These are phyloP conservation scores for Ustilago esculenta DNA, from an alignment of 1,284 basidiomycete genomes.

Conservation along the genomic window DNA sequence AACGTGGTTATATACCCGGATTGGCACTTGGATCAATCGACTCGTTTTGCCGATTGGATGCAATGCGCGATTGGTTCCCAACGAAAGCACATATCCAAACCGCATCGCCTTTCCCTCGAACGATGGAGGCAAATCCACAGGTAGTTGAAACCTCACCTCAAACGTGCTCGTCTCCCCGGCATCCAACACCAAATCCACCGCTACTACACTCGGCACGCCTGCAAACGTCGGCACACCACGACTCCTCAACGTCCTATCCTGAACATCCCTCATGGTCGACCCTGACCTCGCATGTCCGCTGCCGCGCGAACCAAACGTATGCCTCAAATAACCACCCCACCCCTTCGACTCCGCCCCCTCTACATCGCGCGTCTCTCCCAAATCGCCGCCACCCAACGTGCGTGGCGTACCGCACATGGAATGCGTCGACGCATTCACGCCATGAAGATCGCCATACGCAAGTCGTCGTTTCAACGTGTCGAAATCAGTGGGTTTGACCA, in stretches of 20 bases:
- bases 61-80: slow-evolving; percentile 83
- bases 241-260: slow-evolving; percentile 60
- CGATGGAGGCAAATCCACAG: slow-evolving; percentile 84
- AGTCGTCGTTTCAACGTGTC: slow-evolving; percentile 66
- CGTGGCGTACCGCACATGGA: slow-evolving; percentile 41
- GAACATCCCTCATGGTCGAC: slow-evolving; percentile 74
- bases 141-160: slow-evolving; percentile 50
- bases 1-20: slow-evolving; percentile 85
- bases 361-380: slow-evolving; percentile 45
- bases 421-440: slow-evolving; percentile 47
- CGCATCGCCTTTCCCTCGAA: slow-evolving; percentile 83
- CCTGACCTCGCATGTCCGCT: slow-evolving; percentile 67
- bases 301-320: slow-evolving; percentile 18
- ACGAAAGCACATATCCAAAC: slow-evolving; percentile 87
- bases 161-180: slow-evolving; percentile 83
- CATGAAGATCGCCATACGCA: slow-evolving; percentile 56
- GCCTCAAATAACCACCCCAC: slow-evolving; percentile 35
- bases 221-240: slow-evolving; percentile 80
- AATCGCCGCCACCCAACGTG: slow-evolving; percentile 56
- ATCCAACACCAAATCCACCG: slow-evolving; percentile 78
- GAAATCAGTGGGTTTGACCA: slow-evolving; percentile 68
- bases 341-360: slow-evolving; percentile 6
- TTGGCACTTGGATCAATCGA: slow-evolving; percentile 85
- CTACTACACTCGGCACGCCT: slow-evolving; percentile 82
- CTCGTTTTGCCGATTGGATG: slow-evolving; percentile 72